Evolutionary conservation across 164 flowering plant species (phyloP), one percentile per base, ranked within the genome.

Genomic region (Euptelea pleiosperma): DNA sequence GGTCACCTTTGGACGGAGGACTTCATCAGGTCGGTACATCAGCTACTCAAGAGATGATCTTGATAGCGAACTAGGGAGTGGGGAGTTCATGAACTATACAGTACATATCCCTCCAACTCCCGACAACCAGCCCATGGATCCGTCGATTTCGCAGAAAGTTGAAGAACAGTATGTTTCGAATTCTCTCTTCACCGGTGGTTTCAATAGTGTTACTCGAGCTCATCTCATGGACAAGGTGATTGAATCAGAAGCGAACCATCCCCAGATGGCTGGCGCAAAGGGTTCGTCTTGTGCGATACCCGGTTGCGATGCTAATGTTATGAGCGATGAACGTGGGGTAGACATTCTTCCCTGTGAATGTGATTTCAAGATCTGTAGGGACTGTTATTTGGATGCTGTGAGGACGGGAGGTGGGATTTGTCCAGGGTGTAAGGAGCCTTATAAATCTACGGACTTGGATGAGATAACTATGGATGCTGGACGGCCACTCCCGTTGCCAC

Each of bases 201-300:
- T 72, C 47, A 84, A 81, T 19, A 77, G 80, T 25, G 76, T 70
- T 2, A 78, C 85, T 31, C 69, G 85, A 18, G 87, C 87, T 36
- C 90, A 82, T 66, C 58, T 80, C 49, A 80, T 84, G 87, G 90
- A 84, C 46, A 82, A 78, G 69, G 87, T 80, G 43, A 82, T 76
- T 18, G 87, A 82, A 10, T 73, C 87, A 0, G 82, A 84, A 52
- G 50, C 76, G 0, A 78, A 22, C 60, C 85, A 84, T 65, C 85
- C 85, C 0, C 90, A 84, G 64, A 84, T 84, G 90, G 87, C 90
- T 21, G 87, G 90, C 5, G 73, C 77, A 0, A 84, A 78, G 60
- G 87, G 90, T 6, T 79, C 86, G 3, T 68, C 75, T 2, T 83
- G 89, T 56, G 60, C 76, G 0, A 61, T 83, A 6, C 73, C 56